Evolutionary conservation across 805 yeast genomes (phyloP).

Genomic region (Brettanomyces sp.): DNA sequence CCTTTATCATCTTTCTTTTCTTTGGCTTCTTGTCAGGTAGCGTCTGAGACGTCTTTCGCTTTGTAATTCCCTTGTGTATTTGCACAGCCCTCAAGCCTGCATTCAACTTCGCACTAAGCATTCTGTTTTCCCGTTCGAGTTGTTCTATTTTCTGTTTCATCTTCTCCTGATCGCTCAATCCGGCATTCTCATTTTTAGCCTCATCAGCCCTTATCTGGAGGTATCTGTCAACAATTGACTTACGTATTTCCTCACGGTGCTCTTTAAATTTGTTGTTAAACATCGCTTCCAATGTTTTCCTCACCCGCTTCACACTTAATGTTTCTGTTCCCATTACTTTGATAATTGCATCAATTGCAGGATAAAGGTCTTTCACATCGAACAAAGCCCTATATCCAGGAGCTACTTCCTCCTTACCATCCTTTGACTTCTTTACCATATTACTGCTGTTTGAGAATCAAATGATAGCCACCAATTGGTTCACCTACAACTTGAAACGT

Average conservation of each 20-base stretch:
- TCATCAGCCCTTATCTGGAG: slow-evolving; percentile 18
- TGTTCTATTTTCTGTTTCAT: slow-evolving; percentile 21
- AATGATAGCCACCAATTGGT: too few species aligned
- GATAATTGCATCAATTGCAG: slow-evolving; percentile 67
- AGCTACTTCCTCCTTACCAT: too few species aligned
- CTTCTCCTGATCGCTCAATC: not conserved
- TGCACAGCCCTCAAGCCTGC: slow-evolving; percentile 5
- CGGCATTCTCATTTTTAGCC: not conserved
- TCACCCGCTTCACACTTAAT: slow-evolving; percentile 61
- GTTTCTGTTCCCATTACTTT: slow-evolving; percentile 60
- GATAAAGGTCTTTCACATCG: slow-evolving; percentile 29
- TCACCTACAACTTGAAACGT: too few species aligned
- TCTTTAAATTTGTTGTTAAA: slow-evolving; percentile 43
- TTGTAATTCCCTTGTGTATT: slow-evolving; percentile 3
- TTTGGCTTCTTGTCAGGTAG: slow-evolving; percentile 5
- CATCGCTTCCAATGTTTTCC: slow-evolving; percentile 64
- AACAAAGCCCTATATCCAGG: not conserved
- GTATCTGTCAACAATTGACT: slow-evolving; percentile 50
- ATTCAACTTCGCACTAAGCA: slow-evolving; percentile 38
- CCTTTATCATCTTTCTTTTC: slow-evolving; percentile 30
- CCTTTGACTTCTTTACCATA: too few species aligned
- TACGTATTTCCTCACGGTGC: slow-evolving; percentile 49
- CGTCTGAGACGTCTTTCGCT: slow-evolving; percentile 3
- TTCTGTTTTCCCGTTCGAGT: slow-evolving; percentile 38
- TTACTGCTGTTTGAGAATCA: too few species aligned